Base-by-base conservation (phyloP, 129 eudicot genomes). In the Ambrosia trifida region DNA sequence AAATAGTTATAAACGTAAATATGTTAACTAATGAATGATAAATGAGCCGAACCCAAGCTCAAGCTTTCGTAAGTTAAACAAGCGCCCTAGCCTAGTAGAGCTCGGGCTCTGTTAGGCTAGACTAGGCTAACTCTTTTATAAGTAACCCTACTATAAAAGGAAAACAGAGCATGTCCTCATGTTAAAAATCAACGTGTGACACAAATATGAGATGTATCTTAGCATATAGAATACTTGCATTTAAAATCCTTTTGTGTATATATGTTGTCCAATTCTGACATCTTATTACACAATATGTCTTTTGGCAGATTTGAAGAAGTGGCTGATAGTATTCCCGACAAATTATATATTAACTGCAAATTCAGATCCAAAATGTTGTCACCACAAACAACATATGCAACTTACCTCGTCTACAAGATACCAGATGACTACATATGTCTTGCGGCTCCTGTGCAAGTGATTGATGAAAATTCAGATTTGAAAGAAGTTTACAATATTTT, bases 351-450 rank as follows among this genome's bases (percentile, higher is more conserved):
- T 31, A 5, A 5, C 11, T 14, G 28, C 13, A 5, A 33, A 14
- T 6, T 61, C 45, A 33, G 45, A 0, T 32, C 66, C 11, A 7
- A 61, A 61, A 35, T 2, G 45, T 16, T 61, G 24, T 61, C 66
- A 12, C 19, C 41, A 12, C 18, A 59, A 59, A 59, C 65, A 13
- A 59, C 65, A 59, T 59, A 31, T 2, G 66, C 45, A 61, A 33
- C 12, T 35, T 61, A 33, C 45, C 66, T 61, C 7, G 45, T 61
- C 45, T 61, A 61, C 66, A 61, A 13, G 33, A 13, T 61, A 33
- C 44, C 66, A 32, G 11, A 59, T 30, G 43, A 14, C 11, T 32
- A 56, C 5, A 13, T 12, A 13, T 11, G 0, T 4, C 12, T 12
- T 31, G 6, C 12, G 5, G 11, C 65, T 59, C 65, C 65, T 12